Evolutionary conservation across 495 filamentous ascomycete genomes (phyloP), one percentile per base, ranked within the genome.

Genomic region (Polyplosphaeria fusca): DNA sequence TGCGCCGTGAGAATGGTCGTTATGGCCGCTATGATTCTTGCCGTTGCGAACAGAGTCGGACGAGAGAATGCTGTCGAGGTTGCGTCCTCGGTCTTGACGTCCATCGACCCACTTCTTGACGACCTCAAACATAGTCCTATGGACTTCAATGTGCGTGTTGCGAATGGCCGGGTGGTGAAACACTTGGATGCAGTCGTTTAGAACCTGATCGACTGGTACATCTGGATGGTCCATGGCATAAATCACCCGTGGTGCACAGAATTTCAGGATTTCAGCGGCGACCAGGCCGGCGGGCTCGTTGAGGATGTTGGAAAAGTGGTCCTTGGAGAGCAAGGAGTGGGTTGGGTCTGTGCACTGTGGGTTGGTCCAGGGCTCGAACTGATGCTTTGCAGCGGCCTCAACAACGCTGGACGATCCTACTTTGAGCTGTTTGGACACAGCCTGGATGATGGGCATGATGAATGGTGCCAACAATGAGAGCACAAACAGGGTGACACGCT

Each of bases 271-370:
- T 0, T 80, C 82, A 1, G 86, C 73, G 7, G 91, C 91, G 19
- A 96, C 82, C 19, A 86, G 79, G 12, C 92, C 92, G 2, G 91
- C 90, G 43, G 88, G 89, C 26, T 87, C 78, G 73, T 97, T 97
- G 25, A 97, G 77, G 26, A 91, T 76, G 71, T 97, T 96, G 59
- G 87, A 87, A 66, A 97, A 97, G 68, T 98, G 93, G 64, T 98
- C 93, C 72, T 97, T 96, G 53, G 88, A 91, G 4, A 97, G 80
- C 73, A 97, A 82, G 11, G 88, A 93, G 75, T 96, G 93, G 2
- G 93, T 98, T 5, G 93, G 93, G 69, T 97, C 86, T 13, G 87
- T 86, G 76, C 87, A 93, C 44, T 79, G 74, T 4, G 87, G 82
- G 69, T 96, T 85, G 5, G 83, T 88, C 93, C 93, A 96, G 9